These are phyloP conservation scores for Sporothrix brunneoviolacea DNA, from an alignment of 2,329 filamentous ascomycete species.

Conservation along the genomic window DNA sequence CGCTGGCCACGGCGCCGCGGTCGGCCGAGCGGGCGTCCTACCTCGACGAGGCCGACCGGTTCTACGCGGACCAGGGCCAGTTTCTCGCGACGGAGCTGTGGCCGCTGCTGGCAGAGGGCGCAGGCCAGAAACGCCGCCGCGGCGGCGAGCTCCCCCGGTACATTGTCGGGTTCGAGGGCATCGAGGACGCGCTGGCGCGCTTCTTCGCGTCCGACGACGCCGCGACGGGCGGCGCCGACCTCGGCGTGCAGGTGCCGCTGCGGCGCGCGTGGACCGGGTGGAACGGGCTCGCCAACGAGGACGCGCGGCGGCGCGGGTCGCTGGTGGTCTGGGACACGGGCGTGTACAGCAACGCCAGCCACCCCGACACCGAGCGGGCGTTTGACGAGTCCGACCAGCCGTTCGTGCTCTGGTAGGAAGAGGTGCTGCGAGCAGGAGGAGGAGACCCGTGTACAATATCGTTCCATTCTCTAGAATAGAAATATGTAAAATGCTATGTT, in stretches of 20 bases:
- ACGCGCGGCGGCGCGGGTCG: conserved; percentile 48
- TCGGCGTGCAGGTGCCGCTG: conserved; percentile 33
- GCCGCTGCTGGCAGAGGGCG: conserved; percentile 19
- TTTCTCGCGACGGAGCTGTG: conserved; percentile 55
- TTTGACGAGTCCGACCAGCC: conserved; percentile 10
- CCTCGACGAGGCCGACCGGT: conserved; percentile 82
- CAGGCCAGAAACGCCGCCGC: neutral
- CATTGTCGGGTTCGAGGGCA: conserved; percentile 55
- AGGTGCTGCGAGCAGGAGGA: too few relatives aligned
- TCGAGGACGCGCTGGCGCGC: conserved; percentile 43
- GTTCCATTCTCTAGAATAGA: too few relatives aligned
- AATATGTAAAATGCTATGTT: too few relatives aligned
- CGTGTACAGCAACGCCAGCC: conserved; percentile 22
- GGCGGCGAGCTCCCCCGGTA: conserved; percentile 44
- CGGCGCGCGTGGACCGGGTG: conserved; percentile 48
- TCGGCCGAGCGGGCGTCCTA: conserved; percentile 60
- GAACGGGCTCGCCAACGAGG: conserved; percentile 59
- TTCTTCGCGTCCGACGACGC: conserved; percentile 28
- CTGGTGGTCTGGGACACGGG: conserved; percentile 56
- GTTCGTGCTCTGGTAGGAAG: too few relatives aligned
- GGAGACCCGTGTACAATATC: too few relatives aligned
- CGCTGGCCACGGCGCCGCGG: conserved; percentile 57
- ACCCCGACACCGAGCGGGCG: conserved; percentile 12
- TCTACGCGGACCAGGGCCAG: conserved; percentile 62
- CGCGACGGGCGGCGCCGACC: conserved; percentile 27